A percentile compares a stretch with the other conserved stretches of the same genome.
phyloP scores from a whole-genome alignment of 768 basidiomycete species.

The Mycena filopes region DNA sequence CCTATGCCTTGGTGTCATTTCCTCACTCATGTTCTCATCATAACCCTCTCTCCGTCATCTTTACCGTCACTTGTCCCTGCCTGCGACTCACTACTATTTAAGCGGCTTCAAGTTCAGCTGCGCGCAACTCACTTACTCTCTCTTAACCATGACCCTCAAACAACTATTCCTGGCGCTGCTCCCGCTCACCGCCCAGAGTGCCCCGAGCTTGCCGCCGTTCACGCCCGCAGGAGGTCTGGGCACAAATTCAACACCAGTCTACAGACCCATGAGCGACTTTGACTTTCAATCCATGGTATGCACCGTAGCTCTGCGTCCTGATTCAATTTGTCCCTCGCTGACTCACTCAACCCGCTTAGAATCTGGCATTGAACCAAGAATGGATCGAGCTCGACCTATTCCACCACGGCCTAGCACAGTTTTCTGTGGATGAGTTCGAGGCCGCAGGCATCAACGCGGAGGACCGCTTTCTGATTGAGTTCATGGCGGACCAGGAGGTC shows the following conservation, averaged over 20 bases:
- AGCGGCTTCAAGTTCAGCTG: not conserved
- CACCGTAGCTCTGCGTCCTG: not conserved
- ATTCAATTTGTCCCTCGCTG: not conserved
- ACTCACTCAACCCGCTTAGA: conserved; percentile 43
- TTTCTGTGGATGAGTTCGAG: conserved; percentile 66
- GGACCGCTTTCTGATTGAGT: conserved; percentile 65
- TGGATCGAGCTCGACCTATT: conserved; percentile 72
- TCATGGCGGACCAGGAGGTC: conserved; percentile 72
- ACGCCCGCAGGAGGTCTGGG: conserved; percentile 30
- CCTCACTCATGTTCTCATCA: not conserved
- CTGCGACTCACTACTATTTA: not conserved
- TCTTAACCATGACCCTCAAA: not conserved
- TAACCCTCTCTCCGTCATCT: not conserved
- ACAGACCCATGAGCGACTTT: conserved; percentile 50
- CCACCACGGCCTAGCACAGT: conserved; percentile 63
- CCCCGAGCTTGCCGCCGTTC: conserved; percentile 21
- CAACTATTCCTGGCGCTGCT: not conserved
- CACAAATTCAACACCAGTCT: conserved; percentile 40
- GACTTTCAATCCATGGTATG: conserved; percentile 62
- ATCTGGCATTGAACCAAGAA: conserved; percentile 71
- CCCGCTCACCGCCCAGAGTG: not conserved
- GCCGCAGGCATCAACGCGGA: conserved; percentile 62
- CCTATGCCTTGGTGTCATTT: not conserved
- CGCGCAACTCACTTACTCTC: not conserved
- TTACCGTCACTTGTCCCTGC: not conserved